phyloP scores from a whole-genome alignment of 768 basidiomycete genomes.

The Mycena capillaripes region DNA sequence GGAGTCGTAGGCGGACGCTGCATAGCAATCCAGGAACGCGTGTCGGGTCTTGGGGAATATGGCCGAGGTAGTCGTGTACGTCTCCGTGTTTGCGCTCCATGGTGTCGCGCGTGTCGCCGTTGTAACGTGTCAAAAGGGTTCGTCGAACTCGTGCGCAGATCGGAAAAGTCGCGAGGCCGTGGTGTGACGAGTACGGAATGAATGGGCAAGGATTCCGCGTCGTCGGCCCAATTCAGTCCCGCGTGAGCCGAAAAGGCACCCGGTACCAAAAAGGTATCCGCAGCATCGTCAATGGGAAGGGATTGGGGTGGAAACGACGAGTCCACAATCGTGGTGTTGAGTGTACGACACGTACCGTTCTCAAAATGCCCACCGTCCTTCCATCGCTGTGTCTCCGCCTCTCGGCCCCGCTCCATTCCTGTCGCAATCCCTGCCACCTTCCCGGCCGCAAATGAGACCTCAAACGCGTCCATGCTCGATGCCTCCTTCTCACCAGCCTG shows the following conservation, averaged over 20 bases:
- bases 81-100: not conserved
- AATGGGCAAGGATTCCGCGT: too few species aligned
- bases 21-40: too few species aligned
- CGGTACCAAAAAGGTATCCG: not conserved
- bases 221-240: too few species aligned
- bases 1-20: too few species aligned
- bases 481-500: not conserved
- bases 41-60: not conserved
- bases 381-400: not conserved
- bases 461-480: not conserved
- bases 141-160: too few species aligned
- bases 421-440: not conserved
- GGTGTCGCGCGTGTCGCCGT: too few species aligned
- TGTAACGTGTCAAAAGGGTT: too few species aligned
- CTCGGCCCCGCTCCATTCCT: not conserved
- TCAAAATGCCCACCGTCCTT: not conserved
- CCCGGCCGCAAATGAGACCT: not conserved
- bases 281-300: too few species aligned
- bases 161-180: too few species aligned
- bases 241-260: constrained; percentile 8
- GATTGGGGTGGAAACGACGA: too few species aligned
- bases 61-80: not conserved
- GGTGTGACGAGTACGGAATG: too few species aligned
- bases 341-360: not conserved
- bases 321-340: too few species aligned